Evolutionary conservation across 2,329 filamentous ascomycete species (phyloP).

Genomic region (Atkinsonella texensis): DNA sequence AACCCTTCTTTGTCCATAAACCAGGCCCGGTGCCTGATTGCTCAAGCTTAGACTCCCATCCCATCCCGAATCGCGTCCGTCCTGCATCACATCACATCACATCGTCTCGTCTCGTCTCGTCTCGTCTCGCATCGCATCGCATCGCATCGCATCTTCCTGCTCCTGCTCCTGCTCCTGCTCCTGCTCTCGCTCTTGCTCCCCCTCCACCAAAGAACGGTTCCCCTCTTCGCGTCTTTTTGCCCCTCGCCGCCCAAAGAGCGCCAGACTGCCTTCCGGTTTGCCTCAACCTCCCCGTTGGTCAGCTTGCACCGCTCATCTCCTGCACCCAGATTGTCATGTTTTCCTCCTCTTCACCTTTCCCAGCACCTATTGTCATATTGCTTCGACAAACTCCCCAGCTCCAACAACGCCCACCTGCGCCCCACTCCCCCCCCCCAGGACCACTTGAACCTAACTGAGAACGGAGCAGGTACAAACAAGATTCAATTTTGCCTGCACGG

Average conservation of each 20-base stretch:
- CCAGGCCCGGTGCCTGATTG: no score
- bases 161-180: no score
- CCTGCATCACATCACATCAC: no score
- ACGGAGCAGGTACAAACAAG: not conserved
- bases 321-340: not conserved
- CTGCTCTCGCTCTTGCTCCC: not conserved
- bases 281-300: not conserved
- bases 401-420: not conserved
- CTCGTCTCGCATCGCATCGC: no score
- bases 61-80: no score
- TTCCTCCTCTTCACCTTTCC: slow-evolving; percentile 1
- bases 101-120: no score
- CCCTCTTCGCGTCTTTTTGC: not conserved
- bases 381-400: not conserved
- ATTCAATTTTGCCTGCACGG: not conserved
- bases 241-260: not conserved
- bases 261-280: not conserved
- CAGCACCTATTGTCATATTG: slow-evolving; percentile 5
- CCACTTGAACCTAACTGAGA: not conserved
- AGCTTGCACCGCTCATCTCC: not conserved
- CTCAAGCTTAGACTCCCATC: no score
- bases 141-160: no score
- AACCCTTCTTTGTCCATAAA: no score
- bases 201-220: no score
- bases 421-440: not conserved